Percentiles rank a stretch among this genome's conserved stretches.
phyloP scores from a whole-genome alignment of 2,329 filamentous ascomycete genomes.

The Diplodia intermedia region DNA sequence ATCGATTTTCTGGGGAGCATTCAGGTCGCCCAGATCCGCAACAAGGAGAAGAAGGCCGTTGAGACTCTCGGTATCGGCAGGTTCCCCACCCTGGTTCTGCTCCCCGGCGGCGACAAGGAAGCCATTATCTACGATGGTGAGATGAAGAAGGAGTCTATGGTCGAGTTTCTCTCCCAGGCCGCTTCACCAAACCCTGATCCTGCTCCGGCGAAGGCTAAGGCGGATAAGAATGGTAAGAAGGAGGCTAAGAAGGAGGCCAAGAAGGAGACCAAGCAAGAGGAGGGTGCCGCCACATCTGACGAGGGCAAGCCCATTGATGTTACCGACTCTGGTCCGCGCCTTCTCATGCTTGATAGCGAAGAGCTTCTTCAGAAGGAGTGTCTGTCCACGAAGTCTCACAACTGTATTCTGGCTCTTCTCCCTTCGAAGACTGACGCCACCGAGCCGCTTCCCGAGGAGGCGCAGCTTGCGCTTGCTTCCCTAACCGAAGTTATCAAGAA shows the following conservation, averaged over 20 bases:
- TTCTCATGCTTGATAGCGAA: conserved; percentile 69
- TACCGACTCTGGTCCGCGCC: conserved; percentile 62
- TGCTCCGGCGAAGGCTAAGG: conserved; percentile 58
- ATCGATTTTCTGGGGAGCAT: conserved; percentile 88
- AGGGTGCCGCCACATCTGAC: conserved; percentile 50
- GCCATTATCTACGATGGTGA: conserved; percentile 79
- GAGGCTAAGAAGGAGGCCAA: conserved; percentile 53
- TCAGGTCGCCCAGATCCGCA: conserved; percentile 79
- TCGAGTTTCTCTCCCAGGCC: conserved; percentile 81
- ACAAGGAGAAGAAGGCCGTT: conserved; percentile 76
- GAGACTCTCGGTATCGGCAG: conserved; percentile 76
- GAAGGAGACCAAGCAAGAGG: conserved; percentile 50
- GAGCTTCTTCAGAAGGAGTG: conserved; percentile 74
- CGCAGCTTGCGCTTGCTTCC: conserved; percentile 60
- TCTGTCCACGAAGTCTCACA: conserved; percentile 75
- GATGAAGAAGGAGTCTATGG: conserved; percentile 81
- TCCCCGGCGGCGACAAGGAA: conserved; percentile 74
- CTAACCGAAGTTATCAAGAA: conserved; percentile 79
- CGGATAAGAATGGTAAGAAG: conserved; percentile 52
- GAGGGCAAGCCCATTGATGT: conserved; percentile 58
- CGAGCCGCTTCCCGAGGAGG: conserved; percentile 44
- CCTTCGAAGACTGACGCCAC: conserved; percentile 54
- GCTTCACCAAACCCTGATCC: conserved; percentile 81
- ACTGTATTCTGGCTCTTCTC: conserved; percentile 77
- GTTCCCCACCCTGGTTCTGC: conserved; percentile 80